These are phyloP conservation scores for Wickerhamomyces sp. DNA, from an alignment of 1,139 yeast genomes.

Conservation along the genomic window DNA sequence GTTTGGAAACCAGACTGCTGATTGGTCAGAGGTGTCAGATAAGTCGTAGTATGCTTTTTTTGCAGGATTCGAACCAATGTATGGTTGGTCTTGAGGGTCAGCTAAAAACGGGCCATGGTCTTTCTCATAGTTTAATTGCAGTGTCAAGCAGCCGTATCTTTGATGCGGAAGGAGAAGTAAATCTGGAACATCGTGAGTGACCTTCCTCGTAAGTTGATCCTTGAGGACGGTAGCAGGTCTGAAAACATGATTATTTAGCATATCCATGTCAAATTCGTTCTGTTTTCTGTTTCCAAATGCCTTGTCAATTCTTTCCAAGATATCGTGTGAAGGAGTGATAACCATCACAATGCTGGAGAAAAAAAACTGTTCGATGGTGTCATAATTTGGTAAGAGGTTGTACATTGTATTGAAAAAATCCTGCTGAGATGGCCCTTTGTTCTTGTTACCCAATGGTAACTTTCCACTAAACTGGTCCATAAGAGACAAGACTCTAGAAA, in stretches of 20 bases:
- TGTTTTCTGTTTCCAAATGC: constrained; percentile 12
- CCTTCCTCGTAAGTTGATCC: constrained; percentile 11
- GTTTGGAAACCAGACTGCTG: constrained; percentile 6
- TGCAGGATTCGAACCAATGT: background rate
- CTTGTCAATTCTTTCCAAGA: constrained; percentile 9
- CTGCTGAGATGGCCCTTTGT: background rate
- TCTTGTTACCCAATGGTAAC: too few relatives aligned
- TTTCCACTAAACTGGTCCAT: background rate
- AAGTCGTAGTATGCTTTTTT: constrained; percentile 2
- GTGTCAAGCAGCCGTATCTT: background rate
- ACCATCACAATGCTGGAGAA: constrained; percentile 23
- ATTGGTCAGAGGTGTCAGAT: too few relatives aligned
- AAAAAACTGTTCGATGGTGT: constrained; percentile 11
- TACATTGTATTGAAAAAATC: constrained; percentile 16
- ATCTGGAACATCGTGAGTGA: background rate
- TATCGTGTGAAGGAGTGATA: constrained; percentile 16
- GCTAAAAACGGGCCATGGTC: background rate
- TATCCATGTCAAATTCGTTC: constrained; percentile 30
- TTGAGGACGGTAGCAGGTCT: constrained; percentile 16
- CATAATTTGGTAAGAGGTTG: constrained; percentile 17
- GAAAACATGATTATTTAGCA: constrained; percentile 33
- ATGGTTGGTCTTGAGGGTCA: background rate
- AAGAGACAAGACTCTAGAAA: constrained; percentile 6
- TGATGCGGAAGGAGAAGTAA: background rate
- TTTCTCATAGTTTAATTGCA: background rate